These are phyloP conservation scores for Phytomonas sp. DNA, from an alignment of 208 protist genomes.

Conservation along the genomic window DNA sequence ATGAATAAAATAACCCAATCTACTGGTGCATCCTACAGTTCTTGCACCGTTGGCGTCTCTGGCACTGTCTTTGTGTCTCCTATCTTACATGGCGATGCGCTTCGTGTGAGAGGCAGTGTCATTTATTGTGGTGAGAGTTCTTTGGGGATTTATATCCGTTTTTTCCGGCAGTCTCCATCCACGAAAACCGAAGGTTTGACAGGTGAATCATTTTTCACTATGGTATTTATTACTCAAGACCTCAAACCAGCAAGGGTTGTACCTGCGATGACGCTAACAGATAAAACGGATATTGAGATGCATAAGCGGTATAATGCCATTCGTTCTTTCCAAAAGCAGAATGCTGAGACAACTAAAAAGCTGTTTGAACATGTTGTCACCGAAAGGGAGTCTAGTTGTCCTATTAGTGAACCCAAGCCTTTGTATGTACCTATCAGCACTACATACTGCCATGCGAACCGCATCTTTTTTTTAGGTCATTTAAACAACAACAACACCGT, in stretches of 20 bases:
- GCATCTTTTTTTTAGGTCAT: slow-evolving; percentile 81
- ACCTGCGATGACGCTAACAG: slow-evolving; percentile 66
- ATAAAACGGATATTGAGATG: slow-evolving; percentile 49
- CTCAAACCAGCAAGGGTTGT: slow-evolving; percentile 72
- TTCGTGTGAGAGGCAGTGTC: slow-evolving; percentile 65
- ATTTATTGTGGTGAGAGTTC: slow-evolving; percentile 79
- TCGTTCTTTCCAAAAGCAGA: slow-evolving; percentile 33
- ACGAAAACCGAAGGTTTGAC: slow-evolving; percentile 47
- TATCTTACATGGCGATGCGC: slow-evolving; percentile 77
- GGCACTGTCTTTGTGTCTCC: slow-evolving; percentile 73
- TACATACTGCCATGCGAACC: slow-evolving; percentile 52
- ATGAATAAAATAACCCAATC: neutral
- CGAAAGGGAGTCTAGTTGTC: slow-evolving; percentile 39
- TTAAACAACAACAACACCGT: slow-evolving; percentile 92
- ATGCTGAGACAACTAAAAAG: slow-evolving; percentile 2
- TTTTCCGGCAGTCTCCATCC: slow-evolving; percentile 59
- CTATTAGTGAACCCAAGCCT: slow-evolving; percentile 48
- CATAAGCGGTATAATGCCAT: slow-evolving; percentile 54
- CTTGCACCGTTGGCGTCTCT: slow-evolving; percentile 77
- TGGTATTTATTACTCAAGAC: slow-evolving; percentile 77
- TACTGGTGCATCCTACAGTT: neutral
- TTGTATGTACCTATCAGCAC: slow-evolving; percentile 41
- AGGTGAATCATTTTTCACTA: slow-evolving; percentile 83
- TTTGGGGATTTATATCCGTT: slow-evolving; percentile 73
- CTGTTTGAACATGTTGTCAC: slow-evolving; percentile 21